These are phyloP conservation scores for Ganoderma lingzhi DNA, from an alignment of 1,284 basidiomycete genomes.

Conservation along the genomic window DNA sequence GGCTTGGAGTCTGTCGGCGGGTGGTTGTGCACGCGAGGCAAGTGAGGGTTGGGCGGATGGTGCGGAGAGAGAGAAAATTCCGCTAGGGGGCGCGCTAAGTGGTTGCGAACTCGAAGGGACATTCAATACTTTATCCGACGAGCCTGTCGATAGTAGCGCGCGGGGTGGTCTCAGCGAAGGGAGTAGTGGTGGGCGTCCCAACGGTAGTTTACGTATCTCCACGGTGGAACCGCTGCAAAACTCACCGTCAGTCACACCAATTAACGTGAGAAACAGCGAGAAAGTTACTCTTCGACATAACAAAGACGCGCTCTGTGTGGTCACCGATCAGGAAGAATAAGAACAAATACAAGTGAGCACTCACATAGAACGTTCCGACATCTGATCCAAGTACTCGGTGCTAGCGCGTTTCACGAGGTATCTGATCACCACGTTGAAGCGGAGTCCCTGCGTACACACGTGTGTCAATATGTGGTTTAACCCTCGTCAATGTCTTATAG, in stretches of 20 bases:
- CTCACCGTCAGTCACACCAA: background rate
- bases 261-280: background rate
- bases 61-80: background rate
- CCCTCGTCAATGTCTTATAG: background rate
- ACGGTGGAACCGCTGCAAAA: background rate
- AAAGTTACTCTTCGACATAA: slow-evolving; percentile 14
- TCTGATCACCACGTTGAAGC: slow-evolving; percentile 7
- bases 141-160: background rate
- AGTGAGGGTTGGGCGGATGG: background rate
- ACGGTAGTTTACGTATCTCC: background rate
- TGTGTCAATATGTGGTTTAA: background rate
- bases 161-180: background rate
- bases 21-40: background rate
- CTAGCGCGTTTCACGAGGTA: slow-evolving; percentile 4
- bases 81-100: background rate
- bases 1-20: background rate
- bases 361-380: slow-evolving; percentile 16
- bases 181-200: background rate
- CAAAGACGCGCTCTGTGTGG: slow-evolving; percentile 11
- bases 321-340: background rate
- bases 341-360: background rate
- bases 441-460: slow-evolving; percentile 4
- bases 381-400: background rate
- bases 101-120: background rate
- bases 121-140: background rate